Evolutionary conservation across 768 basidiomycete species (phyloP).

Genomic region (Chlorophyllum brunneum): DNA sequence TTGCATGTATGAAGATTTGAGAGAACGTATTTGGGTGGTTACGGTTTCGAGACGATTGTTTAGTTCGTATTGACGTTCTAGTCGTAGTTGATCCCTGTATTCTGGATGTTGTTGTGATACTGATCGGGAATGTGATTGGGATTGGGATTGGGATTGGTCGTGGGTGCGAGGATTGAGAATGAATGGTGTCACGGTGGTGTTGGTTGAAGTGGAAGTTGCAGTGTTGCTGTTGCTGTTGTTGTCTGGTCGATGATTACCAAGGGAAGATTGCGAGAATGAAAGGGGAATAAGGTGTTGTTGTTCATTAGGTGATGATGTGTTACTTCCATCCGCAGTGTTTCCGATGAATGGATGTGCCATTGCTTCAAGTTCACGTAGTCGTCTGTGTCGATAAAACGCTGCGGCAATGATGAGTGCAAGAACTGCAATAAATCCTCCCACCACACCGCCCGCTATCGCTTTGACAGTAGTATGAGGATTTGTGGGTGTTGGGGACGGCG

Average conservation of each 20-base stretch:
- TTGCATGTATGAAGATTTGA: conserved; percentile 1
- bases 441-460: conserved; percentile 8
- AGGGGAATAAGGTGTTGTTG: background rate
- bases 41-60: background rate
- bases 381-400: conserved; percentile 5
- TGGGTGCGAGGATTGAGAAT: background rate
- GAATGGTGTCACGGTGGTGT: too few relatives aligned
- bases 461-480: background rate
- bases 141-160: too few relatives aligned
- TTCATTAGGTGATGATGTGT: background rate
- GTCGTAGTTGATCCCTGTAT: background rate
- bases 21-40: background rate
- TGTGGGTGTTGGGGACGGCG: background rate
- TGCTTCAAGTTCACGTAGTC: background rate
- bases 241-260: background rate
- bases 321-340: background rate
- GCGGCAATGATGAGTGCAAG: background rate
- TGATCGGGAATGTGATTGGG: background rate
- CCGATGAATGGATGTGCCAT: background rate
- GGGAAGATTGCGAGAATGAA: background rate
- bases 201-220: too few relatives aligned
- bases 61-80: background rate
- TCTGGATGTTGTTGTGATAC: background rate
- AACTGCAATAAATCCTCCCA: conserved; percentile 9
- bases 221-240: background rate